Base-by-base conservation (phyloP, 2,329 filamentous ascomycete species). In the Magnaporthiopsis rhizophila region DNA sequence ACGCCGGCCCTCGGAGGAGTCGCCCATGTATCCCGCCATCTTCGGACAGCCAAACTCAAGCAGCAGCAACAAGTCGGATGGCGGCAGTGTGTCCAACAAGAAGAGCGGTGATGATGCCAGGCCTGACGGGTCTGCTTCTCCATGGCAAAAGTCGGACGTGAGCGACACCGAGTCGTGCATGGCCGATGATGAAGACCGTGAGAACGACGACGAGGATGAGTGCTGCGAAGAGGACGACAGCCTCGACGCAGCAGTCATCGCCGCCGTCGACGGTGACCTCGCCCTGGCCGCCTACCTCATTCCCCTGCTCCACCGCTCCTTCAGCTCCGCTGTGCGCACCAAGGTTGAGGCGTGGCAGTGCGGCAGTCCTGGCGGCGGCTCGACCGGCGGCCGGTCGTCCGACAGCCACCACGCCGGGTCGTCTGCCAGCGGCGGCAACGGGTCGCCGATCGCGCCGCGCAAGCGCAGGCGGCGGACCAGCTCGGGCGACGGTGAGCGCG, bases 341-440 rank as follows among this genome's bases (percentile, higher is more conserved):
- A 72, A 72, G 63, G 67, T 72, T 2, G 69, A 71, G 32, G 66
- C 65, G 4, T 72, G 71, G 71, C 69, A 69, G 53, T 63, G 61
- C 24, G 65, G 66, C 12, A 65, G 34, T n/a, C 26, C 26, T 15
- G 18, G 13, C 8, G 34, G 38, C 21, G 59, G 38, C 15, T 61
- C 59, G 8, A 36, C 50, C 36, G 53, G 45, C 13, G 32, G 53
- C 26, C 53, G 53, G 18, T 58, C 59, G 15, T 58, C 59, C 3
- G 64, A 61, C 30, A 21, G 62, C 26, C 26, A 50, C 45, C 26
- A 58, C 36, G 21, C 62, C 59, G 7, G 59, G 30, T 36, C 34
- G 38, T 63, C 62, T 9, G 45, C 57, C 36, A 63, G 57, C 38
- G 56, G 53, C 26, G 61, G 30, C 15, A 61, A 65, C 12, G 66